Evolutionary conservation across 331 rosid genomes (phyloP).

Genomic region (Pyracantha coccinea): DNA sequence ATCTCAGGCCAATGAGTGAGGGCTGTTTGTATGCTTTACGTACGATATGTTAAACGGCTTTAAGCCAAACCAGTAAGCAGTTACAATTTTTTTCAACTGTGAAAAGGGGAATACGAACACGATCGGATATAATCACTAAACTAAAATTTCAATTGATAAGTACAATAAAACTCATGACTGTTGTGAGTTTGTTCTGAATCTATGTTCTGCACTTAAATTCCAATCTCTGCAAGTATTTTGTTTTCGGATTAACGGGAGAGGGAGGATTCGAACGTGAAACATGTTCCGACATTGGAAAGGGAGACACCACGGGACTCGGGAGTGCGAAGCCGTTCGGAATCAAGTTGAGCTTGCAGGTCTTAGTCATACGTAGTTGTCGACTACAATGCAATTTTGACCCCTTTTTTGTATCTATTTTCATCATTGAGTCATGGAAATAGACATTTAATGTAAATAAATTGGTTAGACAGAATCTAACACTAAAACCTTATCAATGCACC

Average conservation of each 20-base stretch:
- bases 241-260: background rate
- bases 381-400: conserved; percentile 4
- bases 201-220: background rate
- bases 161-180: background rate
- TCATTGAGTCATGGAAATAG: background rate
- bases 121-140: background rate
- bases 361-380: background rate
- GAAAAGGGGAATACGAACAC: background rate
- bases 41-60: background rate
- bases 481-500: background rate
- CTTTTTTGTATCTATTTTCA: background rate
- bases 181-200: background rate
- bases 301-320: background rate
- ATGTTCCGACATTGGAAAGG: too few species aligned
- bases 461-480: background rate
- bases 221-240: background rate
- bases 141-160: background rate
- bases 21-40: background rate
- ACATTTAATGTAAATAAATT: background rate
- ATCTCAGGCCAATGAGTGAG: conserved; percentile 37
- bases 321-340: background rate
- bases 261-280: too few species aligned
- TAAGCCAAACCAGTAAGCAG: background rate
- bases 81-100: background rate
- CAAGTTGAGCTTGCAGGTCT: background rate